These are phyloP conservation scores for Balansia obtecta DNA, from an alignment of 2,329 filamentous ascomycete genomes.

Conservation along the genomic window DNA sequence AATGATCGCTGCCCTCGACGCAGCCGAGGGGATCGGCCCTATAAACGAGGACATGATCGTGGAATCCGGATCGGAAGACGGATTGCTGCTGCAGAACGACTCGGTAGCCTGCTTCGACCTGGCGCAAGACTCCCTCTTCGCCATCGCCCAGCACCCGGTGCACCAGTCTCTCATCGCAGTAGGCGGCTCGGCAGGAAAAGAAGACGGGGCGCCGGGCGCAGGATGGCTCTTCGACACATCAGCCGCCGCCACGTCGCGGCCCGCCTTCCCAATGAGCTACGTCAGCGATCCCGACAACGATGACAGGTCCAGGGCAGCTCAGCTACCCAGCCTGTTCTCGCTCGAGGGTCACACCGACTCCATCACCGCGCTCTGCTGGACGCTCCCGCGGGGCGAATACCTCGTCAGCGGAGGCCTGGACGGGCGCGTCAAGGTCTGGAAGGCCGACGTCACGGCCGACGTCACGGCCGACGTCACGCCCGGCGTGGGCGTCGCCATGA, in stretches of 20 bases:
- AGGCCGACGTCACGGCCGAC: slow-evolving; percentile 32
- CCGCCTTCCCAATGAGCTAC: slow-evolving; percentile 66
- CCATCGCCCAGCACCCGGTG: slow-evolving; percentile 83
- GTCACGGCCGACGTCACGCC: slow-evolving; percentile 33
- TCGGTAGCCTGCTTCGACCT: slow-evolving; percentile 83
- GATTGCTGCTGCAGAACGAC: slow-evolving; percentile 77
- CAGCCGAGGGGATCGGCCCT: slow-evolving; percentile 30
- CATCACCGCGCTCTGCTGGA: slow-evolving; percentile 78
- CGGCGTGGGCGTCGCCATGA: slow-evolving; percentile 35
- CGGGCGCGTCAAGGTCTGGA: slow-evolving; percentile 65
- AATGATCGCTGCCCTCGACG: slow-evolving; percentile 7
- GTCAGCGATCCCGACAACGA: slow-evolving; percentile 48
- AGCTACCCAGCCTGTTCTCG: slow-evolving; percentile 53
- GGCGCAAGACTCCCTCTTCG: slow-evolving; percentile 86
- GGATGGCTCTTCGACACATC: slow-evolving; percentile 75
- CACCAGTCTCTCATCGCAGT: slow-evolving; percentile 71
- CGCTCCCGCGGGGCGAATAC: slow-evolving; percentile 69
- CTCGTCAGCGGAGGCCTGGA: slow-evolving; percentile 81
- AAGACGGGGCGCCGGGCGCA: slow-evolving; percentile 54
- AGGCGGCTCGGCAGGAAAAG: slow-evolving; percentile 56
- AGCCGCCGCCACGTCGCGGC: slow-evolving; percentile 47
- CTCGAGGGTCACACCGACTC: slow-evolving; percentile 89
- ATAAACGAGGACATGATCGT: slow-evolving; percentile 66
- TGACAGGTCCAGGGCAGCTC: slow-evolving; percentile 37
- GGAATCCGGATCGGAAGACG: slow-evolving; percentile 59